Percentiles rank a stretch among this genome's conserved stretches.
Evolutionary conservation across 2,329 filamentous ascomycete genomes (phyloP).

Genomic region (Clonostachys sp.): DNA sequence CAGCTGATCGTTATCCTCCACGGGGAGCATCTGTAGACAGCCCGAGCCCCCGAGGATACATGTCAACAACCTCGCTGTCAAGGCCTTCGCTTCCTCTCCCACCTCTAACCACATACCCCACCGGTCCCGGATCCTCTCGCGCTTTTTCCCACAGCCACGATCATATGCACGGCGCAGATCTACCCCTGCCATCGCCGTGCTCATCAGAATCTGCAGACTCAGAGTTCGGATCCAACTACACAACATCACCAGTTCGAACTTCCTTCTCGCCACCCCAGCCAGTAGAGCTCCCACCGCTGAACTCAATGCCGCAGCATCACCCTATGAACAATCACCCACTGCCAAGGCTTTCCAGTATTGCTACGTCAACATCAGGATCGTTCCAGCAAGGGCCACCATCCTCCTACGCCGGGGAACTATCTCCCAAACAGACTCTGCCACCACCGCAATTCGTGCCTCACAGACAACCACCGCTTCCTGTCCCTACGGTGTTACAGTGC

Average conservation of each 20-base stretch:
- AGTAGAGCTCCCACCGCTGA: neutral
- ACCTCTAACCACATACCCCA: too few relatives aligned
- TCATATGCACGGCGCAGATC: slow-evolving; percentile 15
- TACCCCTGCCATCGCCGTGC: slow-evolving; percentile 28
- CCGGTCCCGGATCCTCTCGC: too few relatives aligned
- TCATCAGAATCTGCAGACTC: slow-evolving; percentile 52
- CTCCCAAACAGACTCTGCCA: neutral
- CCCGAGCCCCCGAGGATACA: too few relatives aligned
- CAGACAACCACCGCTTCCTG: too few relatives aligned
- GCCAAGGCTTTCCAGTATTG: neutral
- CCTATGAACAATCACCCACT: neutral
- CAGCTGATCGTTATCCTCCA: too few relatives aligned
- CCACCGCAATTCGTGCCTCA: neutral
- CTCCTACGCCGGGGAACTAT: neutral
- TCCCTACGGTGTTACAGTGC: too few relatives aligned
- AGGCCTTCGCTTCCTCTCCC: too few relatives aligned
- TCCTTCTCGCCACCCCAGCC: slow-evolving; percentile 23
- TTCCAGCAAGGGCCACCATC: slow-evolving; percentile 3
- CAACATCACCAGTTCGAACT: slow-evolving; percentile 45
- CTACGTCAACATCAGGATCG: neutral
- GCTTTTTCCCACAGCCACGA: slow-evolving; percentile 8
- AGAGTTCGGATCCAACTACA: slow-evolving; percentile 60
- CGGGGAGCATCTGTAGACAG: too few relatives aligned
- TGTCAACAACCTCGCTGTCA: too few relatives aligned
- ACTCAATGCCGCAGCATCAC: neutral